A percentile compares a stretch with the other conserved stretches of the same genome.
These are phyloP conservation scores for Closterium sp. DNA, from an alignment of 139 green algal genomes.

Conservation along the genomic window DNA sequence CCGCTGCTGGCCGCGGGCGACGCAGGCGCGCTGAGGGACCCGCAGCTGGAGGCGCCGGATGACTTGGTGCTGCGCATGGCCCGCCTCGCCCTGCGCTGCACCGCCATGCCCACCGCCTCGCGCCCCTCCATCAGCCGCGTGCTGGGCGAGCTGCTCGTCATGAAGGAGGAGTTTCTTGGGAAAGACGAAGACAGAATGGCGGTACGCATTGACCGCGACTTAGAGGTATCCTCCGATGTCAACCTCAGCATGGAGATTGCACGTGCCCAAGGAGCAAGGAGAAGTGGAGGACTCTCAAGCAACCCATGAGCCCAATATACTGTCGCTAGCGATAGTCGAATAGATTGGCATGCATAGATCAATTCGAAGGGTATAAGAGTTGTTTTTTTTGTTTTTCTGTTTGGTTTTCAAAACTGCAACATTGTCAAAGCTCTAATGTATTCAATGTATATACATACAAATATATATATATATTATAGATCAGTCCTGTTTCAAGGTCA, in stretches of 20 bases:
- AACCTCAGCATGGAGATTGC: neutral
- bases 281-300: neutral
- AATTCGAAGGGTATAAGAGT: too few relatives aligned
- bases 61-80: neutral
- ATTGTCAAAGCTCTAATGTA: too few relatives aligned
- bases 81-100: neutral
- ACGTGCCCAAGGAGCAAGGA: neutral
- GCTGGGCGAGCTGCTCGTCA: neutral
- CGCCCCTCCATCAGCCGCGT: neutral
- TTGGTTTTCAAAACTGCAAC: too few relatives aligned
- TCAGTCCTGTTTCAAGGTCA: too few relatives aligned
- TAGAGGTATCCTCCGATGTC: neutral
- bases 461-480: too few relatives aligned
- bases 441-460: too few relatives aligned
- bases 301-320: neutral
- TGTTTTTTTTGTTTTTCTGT: too few relatives aligned
- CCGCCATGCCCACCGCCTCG: neutral
- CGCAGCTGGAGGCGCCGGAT: neutral
- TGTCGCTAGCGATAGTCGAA: too few relatives aligned
- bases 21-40: neutral
- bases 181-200: neutral
- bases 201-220: neutral
- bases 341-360: too few relatives aligned
- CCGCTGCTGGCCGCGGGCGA: neutral
- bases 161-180: neutral